Base-by-base conservation (phyloP, 2,329 filamentous ascomycete genomes). In the Diaporthe sp. region DNA sequence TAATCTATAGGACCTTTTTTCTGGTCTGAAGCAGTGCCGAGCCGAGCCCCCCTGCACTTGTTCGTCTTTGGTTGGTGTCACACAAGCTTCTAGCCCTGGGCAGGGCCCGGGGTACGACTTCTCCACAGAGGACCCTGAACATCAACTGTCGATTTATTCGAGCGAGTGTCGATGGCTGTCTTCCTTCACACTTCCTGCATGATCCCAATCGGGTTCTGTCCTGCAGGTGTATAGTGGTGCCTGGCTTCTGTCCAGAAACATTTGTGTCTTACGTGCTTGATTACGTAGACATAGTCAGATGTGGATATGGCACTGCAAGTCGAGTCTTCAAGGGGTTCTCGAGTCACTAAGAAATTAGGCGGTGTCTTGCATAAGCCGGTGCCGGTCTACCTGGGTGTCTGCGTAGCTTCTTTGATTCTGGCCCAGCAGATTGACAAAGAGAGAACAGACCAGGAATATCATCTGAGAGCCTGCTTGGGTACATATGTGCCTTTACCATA, bases 11-110 rank as follows among this genome's bases (percentile, higher is more conserved):
- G 17, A 42, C 58, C 45, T 25, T 67, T 67, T 67, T 67, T 67
- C 61, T 52, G 30, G 45, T 52, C 64, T 67, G 64, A 67, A 67
- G 64, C 64, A 67, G 64, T 67, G 64, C 64, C 64, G 64, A 67
- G 64, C 64, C 64, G 25, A 13, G 10, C 25, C 40, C 60, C 60
- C 60, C 60, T 64, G 60, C 40, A 47, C 60, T 28, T 45, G 60
- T 15, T 64, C 17, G 64, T 25, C 45, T 67, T 38, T 50, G 47
- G 30, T 52, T 52, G 64, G 45, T 38, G 45, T 67, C 22, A 28
- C 45, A 67, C 64, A 67, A 67, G 64, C 45, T 67, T 52, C 64
- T 50, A 52, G 64, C 2, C 64, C 64, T 19, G 33, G 64, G 22
- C 64, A 35, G 64, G 64, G 60, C 60, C 42, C 33, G 17, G 30